A percentile compares a stretch with the other conserved stretches of the same genome.
Evolutionary conservation across 768 basidiomycete genomes (phyloP).

Genomic region (Lactarius trivialis): DNA sequence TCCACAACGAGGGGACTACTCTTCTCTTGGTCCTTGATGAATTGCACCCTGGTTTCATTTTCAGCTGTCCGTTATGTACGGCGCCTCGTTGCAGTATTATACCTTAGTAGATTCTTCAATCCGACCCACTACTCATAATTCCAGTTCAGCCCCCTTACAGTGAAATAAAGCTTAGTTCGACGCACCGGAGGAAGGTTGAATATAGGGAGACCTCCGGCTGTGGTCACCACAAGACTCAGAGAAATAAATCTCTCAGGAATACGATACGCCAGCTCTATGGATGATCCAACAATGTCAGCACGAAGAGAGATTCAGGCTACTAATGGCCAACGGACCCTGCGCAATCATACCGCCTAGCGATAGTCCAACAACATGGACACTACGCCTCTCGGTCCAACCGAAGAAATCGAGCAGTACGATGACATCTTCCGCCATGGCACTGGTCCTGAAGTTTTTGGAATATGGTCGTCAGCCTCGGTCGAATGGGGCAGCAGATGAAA

Average conservation of each 20-base stretch:
- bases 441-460: constrained; percentile 41
- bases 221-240: constrained; percentile 62
- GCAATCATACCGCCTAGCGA: constrained; percentile 85
- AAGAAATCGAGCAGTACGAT: constrained; percentile 61
- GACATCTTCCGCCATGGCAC: constrained; percentile 71
- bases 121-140: constrained; percentile 23
- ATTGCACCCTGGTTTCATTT: constrained; percentile 31
- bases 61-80: neutral
- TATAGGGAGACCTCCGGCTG: constrained; percentile 52
- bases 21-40: constrained; percentile 36
- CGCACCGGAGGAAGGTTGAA: constrained; percentile 60
- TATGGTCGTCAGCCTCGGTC: neutral
- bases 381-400: constrained; percentile 58
- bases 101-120: constrained; percentile 11
- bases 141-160: neutral
- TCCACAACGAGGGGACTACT: constrained; percentile 47
- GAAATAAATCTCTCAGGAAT: constrained; percentile 64
- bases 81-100: neutral
- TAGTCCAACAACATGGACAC: constrained; percentile 64
- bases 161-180: neutral
- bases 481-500: constrained; percentile 6
- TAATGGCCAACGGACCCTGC: constrained; percentile 42
- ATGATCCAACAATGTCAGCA: neutral
- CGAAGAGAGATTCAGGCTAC: neutral
- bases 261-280: constrained; percentile 55